Conservation (phyloP, 148 eudicot species). For the Rhododendron vialii region DNA sequence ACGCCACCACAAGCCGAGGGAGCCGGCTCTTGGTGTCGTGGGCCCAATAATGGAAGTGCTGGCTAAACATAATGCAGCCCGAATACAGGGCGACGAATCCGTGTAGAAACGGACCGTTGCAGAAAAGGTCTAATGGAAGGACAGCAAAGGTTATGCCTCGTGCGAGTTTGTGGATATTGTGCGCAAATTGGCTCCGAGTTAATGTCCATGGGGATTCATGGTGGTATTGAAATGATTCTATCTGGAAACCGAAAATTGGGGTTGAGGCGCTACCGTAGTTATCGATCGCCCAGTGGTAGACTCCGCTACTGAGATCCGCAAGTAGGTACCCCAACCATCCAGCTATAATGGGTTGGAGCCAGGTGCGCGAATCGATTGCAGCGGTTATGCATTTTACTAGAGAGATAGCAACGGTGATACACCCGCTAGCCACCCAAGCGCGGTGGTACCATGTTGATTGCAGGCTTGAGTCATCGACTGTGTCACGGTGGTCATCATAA, state of each 20-base stretch:
- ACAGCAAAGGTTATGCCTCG: constrained; percentile 38
- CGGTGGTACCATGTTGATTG: constrained; percentile 73
- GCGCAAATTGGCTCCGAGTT: constrained; percentile 63
- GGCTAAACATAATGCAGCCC: constrained; percentile 87
- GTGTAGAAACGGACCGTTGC: constrained; percentile 34
- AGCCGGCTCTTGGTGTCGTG: constrained; percentile 75
- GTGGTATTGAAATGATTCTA: constrained; percentile 79
- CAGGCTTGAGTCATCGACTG: constrained; percentile 44
- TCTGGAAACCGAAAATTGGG: constrained; percentile 68
- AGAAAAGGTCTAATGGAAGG: constrained; percentile 40
- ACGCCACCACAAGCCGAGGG: constrained; percentile 49
- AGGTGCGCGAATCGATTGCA: constrained; percentile 33
- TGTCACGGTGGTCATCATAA: constrained; percentile 6
- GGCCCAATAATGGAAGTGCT: constrained; percentile 87
- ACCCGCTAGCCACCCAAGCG: constrained; percentile 70
- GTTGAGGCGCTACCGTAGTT: constrained; percentile 61
- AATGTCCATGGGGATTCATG: constrained; percentile 83
- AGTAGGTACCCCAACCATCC: constrained; percentile 57
- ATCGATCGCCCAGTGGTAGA: constrained; percentile 92
- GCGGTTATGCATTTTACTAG: constrained; percentile 45
- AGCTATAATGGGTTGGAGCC: constrained; percentile 54
- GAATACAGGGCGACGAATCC: constrained; percentile 54
- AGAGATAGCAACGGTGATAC: constrained; percentile 54
- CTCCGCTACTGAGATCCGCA: constrained; percentile 79
- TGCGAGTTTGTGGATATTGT: constrained; percentile 58